Base-by-base conservation (phyloP, 2,329 filamentous ascomycete species). In the Cryphonectria carpinicola region DNA sequence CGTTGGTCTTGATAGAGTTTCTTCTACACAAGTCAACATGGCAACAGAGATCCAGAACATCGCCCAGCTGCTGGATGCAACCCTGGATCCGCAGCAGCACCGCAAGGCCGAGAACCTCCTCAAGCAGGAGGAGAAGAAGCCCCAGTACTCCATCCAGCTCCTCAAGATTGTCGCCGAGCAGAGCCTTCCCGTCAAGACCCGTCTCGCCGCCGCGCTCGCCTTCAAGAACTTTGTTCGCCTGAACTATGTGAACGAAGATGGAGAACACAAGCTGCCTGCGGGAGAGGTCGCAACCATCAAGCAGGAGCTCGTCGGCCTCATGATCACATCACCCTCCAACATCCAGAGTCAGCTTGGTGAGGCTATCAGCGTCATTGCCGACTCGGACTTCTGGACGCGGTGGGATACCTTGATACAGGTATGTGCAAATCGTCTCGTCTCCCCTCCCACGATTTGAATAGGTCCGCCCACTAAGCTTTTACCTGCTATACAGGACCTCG, bases 181-280 rank as follows among this genome's bases (percentile, higher is more conserved):
- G 70, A 84, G 87, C 58, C 88, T 92, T 74, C 90, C 93, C 56
- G 83, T 86, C 74, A 95, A 93, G 77, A 96, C 93, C 72, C 91
- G 96, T 73, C 90, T 99, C 58, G 90, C 95, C 8, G 93, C 93
- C 77, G 93, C 96, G 39, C 87, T 99, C 72, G 96, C 93, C 84
- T 99, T 99, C 88, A 99, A 99, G 84, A 99, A 99, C 85, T 97
- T 97, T 81, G 94, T 99, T 78, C 92, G 93, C 81, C 90, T 92
- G 79, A 96, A 94, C 85, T 99, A 97, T 89, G 93, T 94, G 76
- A 93, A 98, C 81, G 95, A 97, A 79, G 93, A 98, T 82, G 95
- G 96, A 79, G 92, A 92, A 81, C 96, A 99, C 86, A 96, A 95
- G 83, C 88, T 99, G 52, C 90, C 93, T 17, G 80, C 86, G 73